A percentile compares a stretch with the other conserved stretches of the same genome.
These are phyloP conservation scores for Chalaropsis thielavioides DNA, from an alignment of 2,329 filamentous ascomycete species.

Conservation along the genomic window DNA sequence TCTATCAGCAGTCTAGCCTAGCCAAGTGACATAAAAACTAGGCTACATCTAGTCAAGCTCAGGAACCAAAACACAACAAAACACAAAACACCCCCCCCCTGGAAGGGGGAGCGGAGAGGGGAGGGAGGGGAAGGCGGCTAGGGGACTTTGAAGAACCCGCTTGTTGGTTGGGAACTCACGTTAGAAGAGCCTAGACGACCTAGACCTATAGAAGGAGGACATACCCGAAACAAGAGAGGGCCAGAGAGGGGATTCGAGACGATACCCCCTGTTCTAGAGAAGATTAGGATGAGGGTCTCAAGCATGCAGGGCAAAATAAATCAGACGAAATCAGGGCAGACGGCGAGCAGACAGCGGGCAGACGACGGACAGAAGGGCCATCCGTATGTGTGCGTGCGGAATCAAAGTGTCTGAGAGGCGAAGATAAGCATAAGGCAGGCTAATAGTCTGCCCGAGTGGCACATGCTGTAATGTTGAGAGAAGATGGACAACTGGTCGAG, in stretches of 20 bases:
- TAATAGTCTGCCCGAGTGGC: neutral
- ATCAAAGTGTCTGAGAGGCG: neutral
- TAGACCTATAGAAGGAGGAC: neutral
- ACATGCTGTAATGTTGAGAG: neutral
- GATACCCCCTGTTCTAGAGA: neutral
- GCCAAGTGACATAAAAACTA: neutral
- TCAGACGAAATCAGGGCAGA: conserved; percentile 1
- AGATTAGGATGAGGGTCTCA: conserved; percentile 1
- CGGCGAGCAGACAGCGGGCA: neutral
- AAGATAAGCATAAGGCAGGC: neutral
- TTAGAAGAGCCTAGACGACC: neutral
- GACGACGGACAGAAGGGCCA: neutral
- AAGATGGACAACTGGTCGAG: neutral
- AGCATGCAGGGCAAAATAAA: neutral
- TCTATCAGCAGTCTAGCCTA: neutral
- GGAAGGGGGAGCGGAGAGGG: neutral
- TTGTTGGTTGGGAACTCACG: neutral
- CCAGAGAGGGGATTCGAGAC: neutral
- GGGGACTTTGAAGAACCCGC: neutral
- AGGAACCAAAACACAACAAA: neutral
- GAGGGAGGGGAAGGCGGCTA: neutral
- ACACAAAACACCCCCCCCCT: no score
- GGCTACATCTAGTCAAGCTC: neutral
- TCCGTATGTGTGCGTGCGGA: neutral
- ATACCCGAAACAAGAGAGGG: neutral